Conservation (phyloP, 805 yeast species). For the Saccharomycopsis schoenii region DNA sequence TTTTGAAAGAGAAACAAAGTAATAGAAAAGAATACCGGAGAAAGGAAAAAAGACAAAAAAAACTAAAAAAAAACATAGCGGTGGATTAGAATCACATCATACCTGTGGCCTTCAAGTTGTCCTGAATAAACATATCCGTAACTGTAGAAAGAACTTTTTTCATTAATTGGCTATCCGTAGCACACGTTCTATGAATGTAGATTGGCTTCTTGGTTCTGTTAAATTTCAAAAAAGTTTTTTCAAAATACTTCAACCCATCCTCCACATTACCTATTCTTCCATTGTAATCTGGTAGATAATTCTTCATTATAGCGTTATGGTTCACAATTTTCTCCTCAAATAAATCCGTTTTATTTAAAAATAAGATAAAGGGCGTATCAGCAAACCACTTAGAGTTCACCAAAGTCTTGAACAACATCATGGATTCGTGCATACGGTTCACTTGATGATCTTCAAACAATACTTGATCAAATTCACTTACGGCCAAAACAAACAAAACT, state of each 20-base stretch:
- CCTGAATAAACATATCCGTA: conserved; percentile 81
- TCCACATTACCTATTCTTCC: conserved; percentile 58
- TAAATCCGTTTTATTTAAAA: conserved; percentile 80
- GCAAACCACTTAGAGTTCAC: conserved; percentile 81
- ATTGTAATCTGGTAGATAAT: conserved; percentile 68
- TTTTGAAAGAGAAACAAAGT: no score
- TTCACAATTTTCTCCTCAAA: conserved; percentile 58
- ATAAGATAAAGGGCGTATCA: conserved; percentile 79
- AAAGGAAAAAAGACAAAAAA: background rate
- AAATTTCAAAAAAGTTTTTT: conserved; percentile 49
- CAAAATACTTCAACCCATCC: conserved; percentile 64
- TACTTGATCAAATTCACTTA: conserved; percentile 87
- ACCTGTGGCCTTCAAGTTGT: conserved; percentile 72
- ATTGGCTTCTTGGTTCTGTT: conserved; percentile 62
- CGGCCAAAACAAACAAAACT: conserved; percentile 78
- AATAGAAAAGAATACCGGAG: no score
- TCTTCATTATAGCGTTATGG: conserved; percentile 45
- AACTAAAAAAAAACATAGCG: background rate
- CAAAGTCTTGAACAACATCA: conserved; percentile 71
- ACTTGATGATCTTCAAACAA: conserved; percentile 83
- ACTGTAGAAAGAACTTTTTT: conserved; percentile 84
- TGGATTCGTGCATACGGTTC: conserved; percentile 85
- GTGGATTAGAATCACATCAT: conserved; percentile 24
- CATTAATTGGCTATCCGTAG: conserved; percentile 88
- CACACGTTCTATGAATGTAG: conserved; percentile 89